Evolutionary conservation across 2,329 filamentous ascomycete species (phyloP).

Genomic region (Fusarium poae): DNA sequence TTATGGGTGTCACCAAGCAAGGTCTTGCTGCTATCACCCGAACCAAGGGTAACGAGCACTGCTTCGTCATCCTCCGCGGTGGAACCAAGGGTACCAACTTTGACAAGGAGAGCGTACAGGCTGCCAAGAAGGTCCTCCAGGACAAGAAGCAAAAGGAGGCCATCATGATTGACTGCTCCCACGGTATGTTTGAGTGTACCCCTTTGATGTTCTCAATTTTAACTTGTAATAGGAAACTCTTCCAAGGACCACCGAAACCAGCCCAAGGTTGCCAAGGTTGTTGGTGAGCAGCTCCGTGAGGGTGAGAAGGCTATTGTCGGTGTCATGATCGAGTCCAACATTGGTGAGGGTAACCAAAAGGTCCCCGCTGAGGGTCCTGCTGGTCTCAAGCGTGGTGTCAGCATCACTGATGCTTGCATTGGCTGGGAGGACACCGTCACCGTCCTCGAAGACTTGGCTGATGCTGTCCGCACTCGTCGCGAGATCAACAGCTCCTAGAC

Average conservation of each 20-base stretch:
- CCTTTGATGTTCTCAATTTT: neutral
- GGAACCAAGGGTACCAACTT: conserved; percentile 95
- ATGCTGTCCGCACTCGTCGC: conserved; percentile 83
- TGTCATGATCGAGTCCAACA: conserved; percentile 99
- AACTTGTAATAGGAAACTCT: conserved; percentile 79
- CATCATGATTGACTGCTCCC: conserved; percentile 98
- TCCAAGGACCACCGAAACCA: conserved; percentile 98
- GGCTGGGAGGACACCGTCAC: conserved; percentile 87
- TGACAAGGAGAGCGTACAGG: conserved; percentile 84
- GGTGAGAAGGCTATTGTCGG: conserved; percentile 92
- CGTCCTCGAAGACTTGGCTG: conserved; percentile 86
- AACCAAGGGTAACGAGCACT: conserved; percentile 94
- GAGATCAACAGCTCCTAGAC: conserved; percentile 58
- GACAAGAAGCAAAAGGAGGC: conserved; percentile 89
- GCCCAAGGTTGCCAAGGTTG: conserved; percentile 85
- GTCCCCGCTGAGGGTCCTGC: conserved; percentile 84
- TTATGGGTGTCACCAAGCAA: conserved; percentile 98
- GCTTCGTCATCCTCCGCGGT: conserved; percentile 95
- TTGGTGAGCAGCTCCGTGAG: conserved; percentile 87
- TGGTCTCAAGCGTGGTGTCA: conserved; percentile 87
- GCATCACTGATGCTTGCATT: conserved; percentile 97
- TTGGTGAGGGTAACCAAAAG: conserved; percentile 91
- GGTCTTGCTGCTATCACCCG: conserved; percentile 94
- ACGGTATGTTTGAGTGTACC: conserved; percentile 76
- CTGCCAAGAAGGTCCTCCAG: conserved; percentile 80